Conservation (phyloP, 2,329 filamentous ascomycete species). For the Fulvia fulva region DNA sequence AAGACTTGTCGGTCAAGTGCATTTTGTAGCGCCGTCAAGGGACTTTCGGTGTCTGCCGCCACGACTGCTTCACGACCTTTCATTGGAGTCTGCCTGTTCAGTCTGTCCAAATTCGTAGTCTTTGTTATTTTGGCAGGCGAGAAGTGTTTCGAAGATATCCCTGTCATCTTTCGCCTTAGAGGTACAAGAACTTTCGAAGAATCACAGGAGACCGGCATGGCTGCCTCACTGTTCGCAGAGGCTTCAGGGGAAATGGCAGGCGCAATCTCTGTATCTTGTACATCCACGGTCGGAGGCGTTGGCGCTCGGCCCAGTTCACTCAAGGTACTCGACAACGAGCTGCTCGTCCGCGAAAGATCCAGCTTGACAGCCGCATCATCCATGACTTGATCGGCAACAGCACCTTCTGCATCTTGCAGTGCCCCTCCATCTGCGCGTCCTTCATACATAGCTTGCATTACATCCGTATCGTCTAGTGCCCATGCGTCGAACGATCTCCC, state of each 20-base stretch:
- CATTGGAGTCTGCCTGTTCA: background rate
- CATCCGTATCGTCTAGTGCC: background rate
- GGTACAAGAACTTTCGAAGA: background rate
- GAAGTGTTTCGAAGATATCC: conserved; percentile 33
- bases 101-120: background rate
- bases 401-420: background rate
- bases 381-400: background rate
- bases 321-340: background rate
- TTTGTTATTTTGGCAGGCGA: conserved; percentile 19
- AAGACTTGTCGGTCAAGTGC: background rate
- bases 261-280: background rate
- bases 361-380: background rate
- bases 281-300: background rate
- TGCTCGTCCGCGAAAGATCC: background rate
- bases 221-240: conserved; percentile 1
- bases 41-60: background rate
- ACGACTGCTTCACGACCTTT: background rate
- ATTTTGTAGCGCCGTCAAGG: background rate
- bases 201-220: background rate
- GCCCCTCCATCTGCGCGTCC: background rate
- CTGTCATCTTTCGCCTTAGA: conserved; percentile 33
- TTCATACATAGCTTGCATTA: background rate
- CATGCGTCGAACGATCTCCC: conserved; percentile 3
- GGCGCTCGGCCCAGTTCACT: background rate
- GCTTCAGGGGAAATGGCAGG: background rate